Evolutionary conservation across 148 eudicot species (phyloP).

Genomic region (Cornus kousa): DNA sequence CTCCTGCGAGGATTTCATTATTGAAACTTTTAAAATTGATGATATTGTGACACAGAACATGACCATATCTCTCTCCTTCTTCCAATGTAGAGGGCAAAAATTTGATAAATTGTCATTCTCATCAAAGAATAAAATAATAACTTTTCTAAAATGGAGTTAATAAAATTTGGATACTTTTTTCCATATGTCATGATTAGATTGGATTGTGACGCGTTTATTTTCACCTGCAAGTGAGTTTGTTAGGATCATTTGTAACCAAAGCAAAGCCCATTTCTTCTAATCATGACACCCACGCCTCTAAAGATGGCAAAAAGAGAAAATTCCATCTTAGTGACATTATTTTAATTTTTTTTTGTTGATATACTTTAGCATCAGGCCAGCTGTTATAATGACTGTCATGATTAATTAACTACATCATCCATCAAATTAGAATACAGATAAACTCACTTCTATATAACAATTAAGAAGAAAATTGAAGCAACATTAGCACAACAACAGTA

Average conservation of each 20-base stretch:
- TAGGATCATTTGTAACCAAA: neutral
- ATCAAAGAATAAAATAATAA: too few relatives aligned
- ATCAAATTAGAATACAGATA: neutral
- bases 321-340: neutral
- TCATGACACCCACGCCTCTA: constrained; percentile 35
- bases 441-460: neutral
- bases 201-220: too few relatives aligned
- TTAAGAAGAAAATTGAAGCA: neutral
- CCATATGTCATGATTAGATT: too few relatives aligned
- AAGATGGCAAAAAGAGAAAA: constrained; percentile 9
- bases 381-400: constrained; percentile 40
- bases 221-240: neutral
- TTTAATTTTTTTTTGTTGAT: neutral
- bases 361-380: neutral
- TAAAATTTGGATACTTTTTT: too few relatives aligned
- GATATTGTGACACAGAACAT: too few relatives aligned
- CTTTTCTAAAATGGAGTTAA: too few relatives aligned
- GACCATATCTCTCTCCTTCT: too few relatives aligned
- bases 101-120: too few relatives aligned
- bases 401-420: constrained; percentile 15
- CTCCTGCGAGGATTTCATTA: too few relatives aligned
- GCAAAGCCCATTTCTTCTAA: constrained; percentile 12
- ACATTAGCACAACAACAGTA: neutral
- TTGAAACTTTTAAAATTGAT: too few relatives aligned
- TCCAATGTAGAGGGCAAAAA: too few relatives aligned